Conservation (phyloP, 768 basidiomycete species). For the Austroboletus eburneus region DNA sequence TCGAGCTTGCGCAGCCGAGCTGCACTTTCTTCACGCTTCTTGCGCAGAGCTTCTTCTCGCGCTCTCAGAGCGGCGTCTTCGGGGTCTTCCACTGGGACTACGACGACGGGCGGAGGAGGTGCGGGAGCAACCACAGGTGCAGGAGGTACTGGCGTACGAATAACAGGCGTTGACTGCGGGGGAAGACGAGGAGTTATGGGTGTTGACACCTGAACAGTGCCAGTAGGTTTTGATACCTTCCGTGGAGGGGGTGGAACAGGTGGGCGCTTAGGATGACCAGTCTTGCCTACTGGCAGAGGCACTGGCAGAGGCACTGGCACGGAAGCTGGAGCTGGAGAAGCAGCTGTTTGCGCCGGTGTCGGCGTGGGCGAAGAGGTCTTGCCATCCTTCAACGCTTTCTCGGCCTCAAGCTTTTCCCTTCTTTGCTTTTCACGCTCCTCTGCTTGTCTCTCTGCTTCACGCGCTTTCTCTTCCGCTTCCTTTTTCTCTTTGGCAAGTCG, state of each 20-base stretch:
- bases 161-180: constrained; percentile 19
- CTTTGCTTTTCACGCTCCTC: constrained; percentile 75
- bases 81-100: constrained; percentile 56
- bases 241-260: constrained; percentile 33
- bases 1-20: constrained; percentile 70
- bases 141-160: constrained; percentile 32
- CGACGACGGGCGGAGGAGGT: constrained; percentile 20
- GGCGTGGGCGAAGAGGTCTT: constrained; percentile 38
- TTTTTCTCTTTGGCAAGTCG: constrained; percentile 80
- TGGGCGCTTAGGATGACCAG: constrained; percentile 32
- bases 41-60: constrained; percentile 67
- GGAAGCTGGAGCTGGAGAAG: constrained; percentile 37
- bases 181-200: constrained; percentile 23
- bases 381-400: constrained; percentile 58
- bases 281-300: constrained; percentile 11
- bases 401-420: constrained; percentile 68
- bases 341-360: constrained; percentile 36
- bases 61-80: constrained; percentile 71
- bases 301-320: constrained; percentile 36
- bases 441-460: constrained; percentile 73
- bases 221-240: too few species aligned
- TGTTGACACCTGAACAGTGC: constrained; percentile 5
- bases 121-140: constrained; percentile 55
- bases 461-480: constrained; percentile 85
- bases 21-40: constrained; percentile 68